phyloP scores from a whole-genome alignment of 805 yeast genomes.

The Candida maesae region DNA sequence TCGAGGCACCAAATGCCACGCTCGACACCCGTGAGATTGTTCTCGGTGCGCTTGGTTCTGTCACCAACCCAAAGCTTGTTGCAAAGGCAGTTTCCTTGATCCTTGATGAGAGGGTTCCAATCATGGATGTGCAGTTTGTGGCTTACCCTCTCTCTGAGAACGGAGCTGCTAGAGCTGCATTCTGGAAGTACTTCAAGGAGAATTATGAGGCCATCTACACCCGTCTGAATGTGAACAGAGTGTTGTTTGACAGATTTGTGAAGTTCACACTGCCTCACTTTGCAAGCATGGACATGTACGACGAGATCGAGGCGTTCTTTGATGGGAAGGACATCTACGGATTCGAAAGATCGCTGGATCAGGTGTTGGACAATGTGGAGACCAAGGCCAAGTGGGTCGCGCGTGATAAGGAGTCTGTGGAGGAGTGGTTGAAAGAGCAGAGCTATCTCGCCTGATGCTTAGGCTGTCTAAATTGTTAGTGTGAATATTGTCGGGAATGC shows the following conservation, averaged over 20 bases:
- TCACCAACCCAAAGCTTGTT: conserved; percentile 46
- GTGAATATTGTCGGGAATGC: no score
- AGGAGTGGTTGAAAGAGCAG: conserved; percentile 39
- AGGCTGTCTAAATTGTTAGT: no score
- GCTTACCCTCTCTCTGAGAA: conserved; percentile 64
- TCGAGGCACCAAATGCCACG: conserved; percentile 54
- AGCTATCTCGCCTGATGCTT: conserved; percentile 3
- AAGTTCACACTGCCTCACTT: conserved; percentile 55
- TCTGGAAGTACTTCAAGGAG: conserved; percentile 66
- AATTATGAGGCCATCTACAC: conserved; percentile 69
- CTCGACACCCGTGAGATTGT: conserved; percentile 68
- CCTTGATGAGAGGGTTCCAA: conserved; percentile 52
- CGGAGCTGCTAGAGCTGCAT: conserved; percentile 55
- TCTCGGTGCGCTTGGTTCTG: conserved; percentile 61
- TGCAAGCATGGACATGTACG: conserved; percentile 48
- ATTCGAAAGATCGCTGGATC: conserved; percentile 59
- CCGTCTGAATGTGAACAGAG: conserved; percentile 70
- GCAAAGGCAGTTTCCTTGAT: conserved; percentile 50
- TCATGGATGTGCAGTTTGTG: conserved; percentile 75
- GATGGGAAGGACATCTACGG: conserved; percentile 51
- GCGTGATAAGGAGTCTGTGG: conserved; percentile 49
- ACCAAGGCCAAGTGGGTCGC: conserved; percentile 54
- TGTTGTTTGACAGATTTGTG: conserved; percentile 76
- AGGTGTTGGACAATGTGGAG: conserved; percentile 53
- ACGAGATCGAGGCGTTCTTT: conserved; percentile 48